phyloP scores from a whole-genome alignment of 2,329 filamentous ascomycete species.

The Septoria petroselini region DNA sequence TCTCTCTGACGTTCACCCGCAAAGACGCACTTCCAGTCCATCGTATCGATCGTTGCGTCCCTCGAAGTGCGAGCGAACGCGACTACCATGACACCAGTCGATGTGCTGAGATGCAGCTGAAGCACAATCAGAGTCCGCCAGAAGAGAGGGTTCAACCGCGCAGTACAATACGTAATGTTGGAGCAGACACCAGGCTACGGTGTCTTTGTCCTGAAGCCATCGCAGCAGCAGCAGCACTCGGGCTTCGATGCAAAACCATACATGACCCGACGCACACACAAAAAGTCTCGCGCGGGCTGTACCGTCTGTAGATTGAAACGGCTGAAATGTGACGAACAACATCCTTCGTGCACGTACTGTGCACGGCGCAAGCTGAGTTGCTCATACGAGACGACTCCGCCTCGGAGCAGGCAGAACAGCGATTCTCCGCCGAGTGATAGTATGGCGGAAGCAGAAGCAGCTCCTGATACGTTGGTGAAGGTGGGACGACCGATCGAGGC shows the following conservation, averaged over 20 bases:
- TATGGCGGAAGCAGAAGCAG: background rate
- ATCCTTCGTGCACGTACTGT: constrained; percentile 11
- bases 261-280: constrained; percentile 12
- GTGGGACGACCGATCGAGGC: constrained; percentile 1
- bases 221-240: background rate
- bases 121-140: too few species aligned
- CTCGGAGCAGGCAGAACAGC: background rate
- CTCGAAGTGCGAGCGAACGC: too few species aligned
- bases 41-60: too few species aligned
- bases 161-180: background rate
- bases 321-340: constrained; percentile 18
- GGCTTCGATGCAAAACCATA: constrained; percentile 1
- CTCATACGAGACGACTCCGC: constrained; percentile 7
- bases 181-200: background rate
- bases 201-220: constrained; percentile 6
- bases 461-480: background rate
- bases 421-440: background rate
- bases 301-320: constrained; percentile 20
- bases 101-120: too few species aligned
- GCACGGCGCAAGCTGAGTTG: constrained; percentile 5
- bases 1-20: too few species aligned
- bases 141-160: too few species aligned
- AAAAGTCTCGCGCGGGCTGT: constrained; percentile 24
- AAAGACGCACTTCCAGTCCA: too few species aligned
- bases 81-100: too few species aligned